Evolutionary conservation across 805 yeast species (phyloP).

Genomic region (Tetrapisispora fleetii): DNA sequence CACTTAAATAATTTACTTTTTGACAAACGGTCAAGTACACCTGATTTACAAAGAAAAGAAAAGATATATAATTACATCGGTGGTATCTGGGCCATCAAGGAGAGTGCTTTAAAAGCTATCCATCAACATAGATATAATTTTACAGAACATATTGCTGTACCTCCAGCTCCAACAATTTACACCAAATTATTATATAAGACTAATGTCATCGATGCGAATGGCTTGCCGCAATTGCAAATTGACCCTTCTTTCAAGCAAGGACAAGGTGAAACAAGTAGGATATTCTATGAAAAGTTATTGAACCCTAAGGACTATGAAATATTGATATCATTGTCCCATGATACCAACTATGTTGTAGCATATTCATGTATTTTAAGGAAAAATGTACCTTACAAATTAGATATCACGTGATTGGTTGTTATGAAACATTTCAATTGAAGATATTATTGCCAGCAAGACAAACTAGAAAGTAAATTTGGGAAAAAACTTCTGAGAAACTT

Average conservation of each 20-base stretch:
- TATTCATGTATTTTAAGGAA: constrained; percentile 6
- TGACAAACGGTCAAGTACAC: neutral
- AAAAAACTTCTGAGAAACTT: neutral
- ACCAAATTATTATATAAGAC: constrained; percentile 18
- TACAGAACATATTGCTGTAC: constrained; percentile 10
- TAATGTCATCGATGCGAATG: constrained; percentile 6
- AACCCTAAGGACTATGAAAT: constrained; percentile 4
- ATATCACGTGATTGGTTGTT: neutral
- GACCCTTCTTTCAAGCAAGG: constrained; percentile 4
- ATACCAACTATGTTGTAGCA: constrained; percentile 20
- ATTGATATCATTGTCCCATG: constrained; percentile 24
- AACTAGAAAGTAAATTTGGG: neutral
- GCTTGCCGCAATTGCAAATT: constrained; percentile 13
- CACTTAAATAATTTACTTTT: constrained; percentile 4
- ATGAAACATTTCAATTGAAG: neutral
- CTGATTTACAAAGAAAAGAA: neutral
- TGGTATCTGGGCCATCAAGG: constrained; percentile 29
- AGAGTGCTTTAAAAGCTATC: constrained; percentile 20
- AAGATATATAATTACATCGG: constrained; percentile 12
- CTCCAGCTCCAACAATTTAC: constrained; percentile 24
- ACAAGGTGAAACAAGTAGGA: constrained; percentile 1
- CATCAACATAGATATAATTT: constrained; percentile 1
- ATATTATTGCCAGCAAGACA: neutral
- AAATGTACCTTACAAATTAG: neutral
- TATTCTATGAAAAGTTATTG: constrained; percentile 12